Percentiles rank a stretch among this genome's conserved stretches.
Evolutionary conservation across 2,329 filamentous ascomycete genomes (phyloP).

Genomic region (Cladophialophora psammophila): DNA sequence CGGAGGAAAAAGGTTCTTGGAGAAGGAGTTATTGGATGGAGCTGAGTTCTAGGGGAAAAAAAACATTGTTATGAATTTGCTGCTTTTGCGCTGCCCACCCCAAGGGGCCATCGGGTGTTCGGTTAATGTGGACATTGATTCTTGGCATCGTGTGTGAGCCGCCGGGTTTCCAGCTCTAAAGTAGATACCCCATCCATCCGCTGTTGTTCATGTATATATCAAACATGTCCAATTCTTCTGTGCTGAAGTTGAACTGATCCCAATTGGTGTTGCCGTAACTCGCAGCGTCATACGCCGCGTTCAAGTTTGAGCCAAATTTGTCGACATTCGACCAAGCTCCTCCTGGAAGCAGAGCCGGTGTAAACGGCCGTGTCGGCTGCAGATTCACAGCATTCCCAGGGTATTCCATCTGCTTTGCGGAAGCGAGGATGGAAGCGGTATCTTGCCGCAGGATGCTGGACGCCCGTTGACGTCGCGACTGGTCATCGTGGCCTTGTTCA

Average conservation of each 20-base stretch:
- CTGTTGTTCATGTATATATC: conserved; percentile 37
- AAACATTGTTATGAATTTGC: neutral
- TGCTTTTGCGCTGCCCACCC: neutral
- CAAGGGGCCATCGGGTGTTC: neutral
- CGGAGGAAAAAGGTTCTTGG: conserved; percentile 32
- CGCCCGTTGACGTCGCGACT: conserved; percentile 21
- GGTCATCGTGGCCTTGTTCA: conserved; percentile 18
- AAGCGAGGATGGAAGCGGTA: conserved; percentile 13
- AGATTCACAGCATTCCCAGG: neutral
- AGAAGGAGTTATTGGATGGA: conserved; percentile 39
- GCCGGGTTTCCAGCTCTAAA: conserved; percentile 5
- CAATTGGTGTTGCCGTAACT: conserved; percentile 38
- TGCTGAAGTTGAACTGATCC: conserved; percentile 38
- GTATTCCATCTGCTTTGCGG: conserved; percentile 17
- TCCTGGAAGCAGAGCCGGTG: conserved; percentile 7
- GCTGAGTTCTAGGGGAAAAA: conserved; percentile 24
- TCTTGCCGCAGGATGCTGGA: conserved; percentile 18
- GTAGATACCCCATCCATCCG: conserved; percentile 40
- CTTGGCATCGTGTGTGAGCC: neutral
- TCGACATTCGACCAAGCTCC: conserved; percentile 13
- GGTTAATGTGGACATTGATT: neutral
- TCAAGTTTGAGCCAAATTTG: conserved; percentile 30
- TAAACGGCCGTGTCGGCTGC: conserved; percentile 4
- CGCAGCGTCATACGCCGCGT: conserved; percentile 36
- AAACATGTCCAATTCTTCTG: conserved; percentile 37